Evolutionary conservation across 495 filamentous ascomycete genomes (phyloP).

Genomic region (Trichoderma erinaceum): DNA sequence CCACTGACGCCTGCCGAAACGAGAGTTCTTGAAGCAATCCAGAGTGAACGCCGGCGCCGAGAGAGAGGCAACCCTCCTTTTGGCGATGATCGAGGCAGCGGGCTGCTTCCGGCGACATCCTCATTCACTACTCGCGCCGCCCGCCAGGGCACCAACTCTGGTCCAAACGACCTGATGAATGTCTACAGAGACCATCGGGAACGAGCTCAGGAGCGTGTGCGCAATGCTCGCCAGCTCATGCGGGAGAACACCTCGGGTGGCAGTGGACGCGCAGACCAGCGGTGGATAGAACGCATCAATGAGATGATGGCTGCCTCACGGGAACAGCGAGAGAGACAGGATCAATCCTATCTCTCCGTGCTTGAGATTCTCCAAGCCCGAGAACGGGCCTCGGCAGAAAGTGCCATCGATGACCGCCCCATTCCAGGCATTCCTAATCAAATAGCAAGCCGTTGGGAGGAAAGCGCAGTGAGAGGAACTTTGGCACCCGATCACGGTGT

Average conservation of each 20-base stretch:
- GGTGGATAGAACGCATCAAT: conserved; percentile 6
- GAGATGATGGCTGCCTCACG: conserved; percentile 11
- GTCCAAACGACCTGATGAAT: neutral
- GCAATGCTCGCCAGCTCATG: conserved; percentile 10
- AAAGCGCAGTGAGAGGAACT: conserved; percentile 19
- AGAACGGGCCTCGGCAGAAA: neutral
- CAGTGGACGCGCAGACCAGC: neutral
- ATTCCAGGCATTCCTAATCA: neutral
- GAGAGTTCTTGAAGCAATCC: conserved; percentile 42
- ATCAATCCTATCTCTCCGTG: neutral
- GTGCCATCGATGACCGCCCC: neutral
- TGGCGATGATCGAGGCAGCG: conserved; percentile 4
- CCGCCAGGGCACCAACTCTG: neutral
- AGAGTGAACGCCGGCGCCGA: conserved; percentile 40
- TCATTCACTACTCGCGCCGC: conserved; percentile 10
- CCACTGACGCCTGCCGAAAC: conserved; percentile 43
- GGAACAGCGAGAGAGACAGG: conserved; percentile 13
- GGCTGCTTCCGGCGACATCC: conserved; percentile 16
- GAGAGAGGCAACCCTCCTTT: conserved; percentile 22
- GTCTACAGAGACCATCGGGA: conserved; percentile 24
- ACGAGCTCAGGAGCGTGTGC: conserved; percentile 14
- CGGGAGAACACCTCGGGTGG: neutral
- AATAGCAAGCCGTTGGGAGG: conserved; percentile 17
- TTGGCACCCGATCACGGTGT: conserved; percentile 20
- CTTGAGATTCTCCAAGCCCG: conserved; percentile 13